Evolutionary conservation across 1,139 yeast species (phyloP).

Genomic region (Magnusiomyces suaveolens): DNA sequence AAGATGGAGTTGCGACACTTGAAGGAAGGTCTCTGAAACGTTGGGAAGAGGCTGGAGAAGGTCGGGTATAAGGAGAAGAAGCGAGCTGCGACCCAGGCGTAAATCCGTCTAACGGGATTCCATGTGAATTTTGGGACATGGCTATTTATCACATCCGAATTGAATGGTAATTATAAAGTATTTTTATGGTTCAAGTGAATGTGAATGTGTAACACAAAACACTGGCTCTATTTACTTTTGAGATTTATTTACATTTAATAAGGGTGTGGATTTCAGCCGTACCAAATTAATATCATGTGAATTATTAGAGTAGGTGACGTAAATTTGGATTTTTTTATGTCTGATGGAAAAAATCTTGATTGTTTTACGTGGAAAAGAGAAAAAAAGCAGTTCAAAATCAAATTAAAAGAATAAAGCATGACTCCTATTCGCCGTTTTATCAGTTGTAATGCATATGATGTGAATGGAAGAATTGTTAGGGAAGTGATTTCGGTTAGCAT

Average conservation of each 20-base stretch:
- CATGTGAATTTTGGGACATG: slow-evolving; percentile 3
- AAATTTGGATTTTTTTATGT: too few species aligned
- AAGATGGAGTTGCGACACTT: background rate
- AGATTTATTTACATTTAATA: background rate
- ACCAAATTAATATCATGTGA: too few species aligned
- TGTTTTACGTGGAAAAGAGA: background rate
- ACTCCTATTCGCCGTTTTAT: background rate
- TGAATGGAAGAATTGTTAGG: background rate
- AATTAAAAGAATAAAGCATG: too few species aligned
- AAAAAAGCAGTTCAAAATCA: background rate
- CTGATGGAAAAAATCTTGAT: too few species aligned
- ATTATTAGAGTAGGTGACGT: background rate
- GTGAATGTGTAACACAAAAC: too few species aligned
- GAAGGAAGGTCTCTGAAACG: slow-evolving; percentile 5
- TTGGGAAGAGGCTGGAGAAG: slow-evolving; percentile 3
- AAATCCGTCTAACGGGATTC: background rate
- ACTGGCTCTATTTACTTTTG: background rate
- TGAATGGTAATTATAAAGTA: background rate
- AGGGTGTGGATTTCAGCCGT: too few species aligned
- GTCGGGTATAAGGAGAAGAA: slow-evolving; percentile 1
- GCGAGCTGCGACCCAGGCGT: background rate
- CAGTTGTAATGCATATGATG: background rate
- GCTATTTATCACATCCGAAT: background rate
- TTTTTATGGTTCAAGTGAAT: too few species aligned
- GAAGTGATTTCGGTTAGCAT: background rate